Conservation (phyloP, 139 green algal species). For the Axilococcus clingmanii region DNA sequence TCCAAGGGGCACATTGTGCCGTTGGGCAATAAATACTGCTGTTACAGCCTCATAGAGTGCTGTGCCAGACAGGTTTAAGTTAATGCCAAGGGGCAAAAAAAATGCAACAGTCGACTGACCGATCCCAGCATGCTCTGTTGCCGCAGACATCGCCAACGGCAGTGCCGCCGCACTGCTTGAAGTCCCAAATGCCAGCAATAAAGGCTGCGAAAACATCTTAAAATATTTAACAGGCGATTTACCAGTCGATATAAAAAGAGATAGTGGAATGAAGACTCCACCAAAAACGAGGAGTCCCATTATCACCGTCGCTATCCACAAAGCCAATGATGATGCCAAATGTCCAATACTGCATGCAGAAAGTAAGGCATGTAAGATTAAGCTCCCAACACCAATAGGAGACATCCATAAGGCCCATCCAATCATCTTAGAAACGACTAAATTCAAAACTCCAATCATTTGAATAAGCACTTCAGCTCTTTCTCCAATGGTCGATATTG, state of each 20-base stretch:
- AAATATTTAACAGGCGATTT: slow-evolving; percentile 6
- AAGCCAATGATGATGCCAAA: slow-evolving; percentile 26
- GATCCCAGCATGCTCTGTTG: slow-evolving; percentile 23
- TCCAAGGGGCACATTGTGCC: slow-evolving; percentile 31
- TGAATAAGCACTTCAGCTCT: slow-evolving; percentile 21
- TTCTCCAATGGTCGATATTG: slow-evolving; percentile 11
- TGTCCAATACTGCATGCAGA: slow-evolving; percentile 25
- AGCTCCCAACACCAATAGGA: slow-evolving; percentile 35
- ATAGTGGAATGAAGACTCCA: slow-evolving; percentile 23
- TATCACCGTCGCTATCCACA: slow-evolving; percentile 41
- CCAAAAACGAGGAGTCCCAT: slow-evolving; percentile 31
- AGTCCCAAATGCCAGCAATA: slow-evolving; percentile 45
- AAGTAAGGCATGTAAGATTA: slow-evolving; percentile 35
- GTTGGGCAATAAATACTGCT: slow-evolving; percentile 55
- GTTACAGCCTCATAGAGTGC: slow-evolving; percentile 54
- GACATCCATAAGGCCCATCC: slow-evolving; percentile 28
- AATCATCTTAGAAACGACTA: slow-evolving; percentile 41
- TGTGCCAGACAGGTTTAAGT: slow-evolving; percentile 52
- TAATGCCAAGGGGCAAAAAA: slow-evolving; percentile 45
- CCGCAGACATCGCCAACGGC: slow-evolving; percentile 34
- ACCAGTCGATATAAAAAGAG: slow-evolving; percentile 26
- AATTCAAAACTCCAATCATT: slow-evolving; percentile 30
- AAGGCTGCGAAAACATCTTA: slow-evolving; percentile 17
- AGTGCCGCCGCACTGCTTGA: slow-evolving; percentile 31
- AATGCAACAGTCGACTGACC: slow-evolving; percentile 31